These are phyloP conservation scores for Pisolithus microcarpus DNA, from an alignment of 768 basidiomycete species.

Conservation along the genomic window DNA sequence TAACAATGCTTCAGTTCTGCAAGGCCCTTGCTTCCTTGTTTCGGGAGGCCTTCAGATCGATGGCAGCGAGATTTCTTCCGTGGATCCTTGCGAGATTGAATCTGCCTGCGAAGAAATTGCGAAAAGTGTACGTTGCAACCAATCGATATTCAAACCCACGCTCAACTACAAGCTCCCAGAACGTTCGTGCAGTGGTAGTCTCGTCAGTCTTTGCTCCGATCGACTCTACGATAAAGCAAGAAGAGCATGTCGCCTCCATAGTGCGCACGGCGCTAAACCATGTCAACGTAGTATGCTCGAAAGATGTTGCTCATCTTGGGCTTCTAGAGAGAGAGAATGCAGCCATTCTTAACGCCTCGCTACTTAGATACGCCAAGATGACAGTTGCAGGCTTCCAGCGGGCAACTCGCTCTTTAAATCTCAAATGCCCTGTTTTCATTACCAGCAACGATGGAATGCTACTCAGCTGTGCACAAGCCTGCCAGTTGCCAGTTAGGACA, in stretches of 20 bases:
- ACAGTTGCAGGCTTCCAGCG: constrained; percentile 49
- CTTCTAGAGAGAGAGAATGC: constrained; percentile 64
- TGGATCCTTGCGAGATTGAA: constrained; percentile 39
- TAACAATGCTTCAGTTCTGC: constrained; percentile 12
- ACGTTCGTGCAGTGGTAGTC: constrained; percentile 33
- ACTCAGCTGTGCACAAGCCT: constrained; percentile 42
- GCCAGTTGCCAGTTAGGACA: constrained; percentile 53
- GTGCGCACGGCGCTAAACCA: constrained; percentile 33
- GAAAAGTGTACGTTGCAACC: constrained; percentile 14
- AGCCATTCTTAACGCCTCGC: constrained; percentile 58
- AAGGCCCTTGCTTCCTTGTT: constrained; percentile 29
- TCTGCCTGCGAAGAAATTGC: constrained; percentile 37
- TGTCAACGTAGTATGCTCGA: constrained; percentile 46
- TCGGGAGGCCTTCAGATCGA: constrained; percentile 41
- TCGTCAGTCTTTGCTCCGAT: constrained; percentile 44
- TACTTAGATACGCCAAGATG: constrained; percentile 49
- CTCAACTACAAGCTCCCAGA: constrained; percentile 8
- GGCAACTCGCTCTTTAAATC: constrained; percentile 41
- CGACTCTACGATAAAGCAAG: constrained; percentile 39
- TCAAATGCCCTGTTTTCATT: constrained; percentile 46
- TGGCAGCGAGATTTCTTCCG: constrained; percentile 35
- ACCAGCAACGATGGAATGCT: constrained; percentile 59
- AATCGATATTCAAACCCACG: neutral
- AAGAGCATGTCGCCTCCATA: constrained; percentile 39
- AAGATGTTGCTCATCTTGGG: constrained; percentile 52